Conservation (phyloP, 2,329 filamentous ascomycete genomes). For the Chalara sp. region DNA sequence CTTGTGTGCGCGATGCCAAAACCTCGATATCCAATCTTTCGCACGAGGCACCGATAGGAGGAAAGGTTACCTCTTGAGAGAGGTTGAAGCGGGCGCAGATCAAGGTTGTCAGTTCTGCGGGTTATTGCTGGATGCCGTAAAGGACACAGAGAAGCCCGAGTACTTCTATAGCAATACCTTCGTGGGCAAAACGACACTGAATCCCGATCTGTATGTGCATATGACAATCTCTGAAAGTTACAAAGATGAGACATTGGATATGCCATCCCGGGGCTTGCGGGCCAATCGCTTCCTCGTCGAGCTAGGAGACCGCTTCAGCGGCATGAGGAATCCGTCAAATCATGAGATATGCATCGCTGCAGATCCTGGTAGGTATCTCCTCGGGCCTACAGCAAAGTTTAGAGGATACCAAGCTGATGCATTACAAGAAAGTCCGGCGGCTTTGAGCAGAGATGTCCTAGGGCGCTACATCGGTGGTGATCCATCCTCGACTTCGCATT, state of each 20-base stretch:
- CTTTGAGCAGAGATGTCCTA: too few relatives aligned
- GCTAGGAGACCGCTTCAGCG: too few relatives aligned
- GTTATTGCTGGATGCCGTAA: conserved; percentile 1
- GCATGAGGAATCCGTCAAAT: too few relatives aligned
- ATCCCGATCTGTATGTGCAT: conserved; percentile 3
- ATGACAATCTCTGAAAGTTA: conserved; percentile 4
- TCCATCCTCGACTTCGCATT: too few relatives aligned
- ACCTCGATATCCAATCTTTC: conserved; percentile 3
- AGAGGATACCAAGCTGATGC: too few relatives aligned
- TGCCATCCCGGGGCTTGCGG: too few relatives aligned
- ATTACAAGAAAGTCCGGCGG: too few relatives aligned
- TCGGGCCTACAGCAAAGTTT: too few relatives aligned
- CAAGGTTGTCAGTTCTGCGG: conserved; percentile 2
- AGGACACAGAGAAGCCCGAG: conserved; percentile 1
- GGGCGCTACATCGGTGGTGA: too few relatives aligned
- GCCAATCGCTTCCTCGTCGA: too few relatives aligned
- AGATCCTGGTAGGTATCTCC: too few relatives aligned
- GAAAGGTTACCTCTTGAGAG: conserved; percentile 1
- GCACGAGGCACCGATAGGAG: not conserved
- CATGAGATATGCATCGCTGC: too few relatives aligned
- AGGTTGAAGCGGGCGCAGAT: not conserved
- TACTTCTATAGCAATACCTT: conserved; percentile 4
- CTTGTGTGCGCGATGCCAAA: conserved; percentile 2
- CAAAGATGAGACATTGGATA: conserved; percentile 1
- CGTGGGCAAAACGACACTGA: not conserved